Conservation (phyloP, 2,329 filamentous ascomycete species). For the Colletotrichum horii region DNA sequence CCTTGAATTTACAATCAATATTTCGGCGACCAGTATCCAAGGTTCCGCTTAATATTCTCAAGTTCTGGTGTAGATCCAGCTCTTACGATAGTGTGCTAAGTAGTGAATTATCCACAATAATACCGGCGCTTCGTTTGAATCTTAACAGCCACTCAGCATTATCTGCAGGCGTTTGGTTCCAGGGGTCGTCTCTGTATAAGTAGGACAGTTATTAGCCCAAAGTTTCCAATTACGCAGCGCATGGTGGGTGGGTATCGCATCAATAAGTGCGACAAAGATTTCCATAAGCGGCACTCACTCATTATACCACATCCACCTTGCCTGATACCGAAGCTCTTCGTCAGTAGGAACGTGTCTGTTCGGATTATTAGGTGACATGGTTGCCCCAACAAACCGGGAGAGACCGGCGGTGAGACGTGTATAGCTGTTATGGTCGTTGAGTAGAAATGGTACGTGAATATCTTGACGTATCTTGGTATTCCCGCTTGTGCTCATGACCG, state of each 20-base stretch:
- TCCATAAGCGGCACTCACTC: conserved; percentile 17
- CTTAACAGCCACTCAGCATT: conserved; percentile 33
- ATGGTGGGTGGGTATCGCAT: fast-evolving
- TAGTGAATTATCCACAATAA: not conserved
- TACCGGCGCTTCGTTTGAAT: not conserved
- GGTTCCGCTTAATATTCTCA: not conserved
- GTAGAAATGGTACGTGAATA: not conserved
- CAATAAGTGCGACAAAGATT: not conserved
- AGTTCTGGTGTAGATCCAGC: not conserved
- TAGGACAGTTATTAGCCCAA: not conserved
- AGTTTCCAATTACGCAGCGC: not conserved
- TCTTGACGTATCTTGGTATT: not conserved
- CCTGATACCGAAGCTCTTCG: conserved; percentile 36
- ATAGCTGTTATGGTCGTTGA: conserved; percentile 28
- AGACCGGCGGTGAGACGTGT: conserved; percentile 23
- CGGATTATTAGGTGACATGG: conserved; percentile 33
- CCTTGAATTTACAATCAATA: not conserved
- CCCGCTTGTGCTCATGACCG: not conserved
- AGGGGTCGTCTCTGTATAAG: conserved; percentile 33
- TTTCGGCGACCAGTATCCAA: fast-evolving
- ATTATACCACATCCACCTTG: conserved; percentile 32
- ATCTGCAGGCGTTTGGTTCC: conserved; percentile 43
- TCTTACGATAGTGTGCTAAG: not conserved
- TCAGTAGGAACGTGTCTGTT: conserved; percentile 34
- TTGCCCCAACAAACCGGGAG: conserved; percentile 21